Percentiles rank a stretch among this genome's conserved stretches.
These are phyloP conservation scores for Geotrichum candidum DNA, from an alignment of 1,139 yeast genomes.

Conservation along the genomic window DNA sequence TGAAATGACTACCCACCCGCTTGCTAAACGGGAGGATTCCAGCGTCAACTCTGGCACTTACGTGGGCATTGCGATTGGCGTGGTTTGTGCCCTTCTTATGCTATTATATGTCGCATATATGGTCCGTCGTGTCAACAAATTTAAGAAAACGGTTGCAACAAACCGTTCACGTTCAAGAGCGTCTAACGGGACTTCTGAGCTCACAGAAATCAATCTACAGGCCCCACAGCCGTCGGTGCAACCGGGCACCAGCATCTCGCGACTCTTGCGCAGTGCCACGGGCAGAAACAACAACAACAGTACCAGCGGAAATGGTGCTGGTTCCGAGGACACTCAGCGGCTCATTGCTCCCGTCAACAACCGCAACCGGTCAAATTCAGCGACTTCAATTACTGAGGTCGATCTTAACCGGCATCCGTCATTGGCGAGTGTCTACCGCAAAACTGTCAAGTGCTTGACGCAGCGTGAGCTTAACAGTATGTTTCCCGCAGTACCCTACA, in stretches of 20 bases:
- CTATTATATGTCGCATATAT: not conserved
- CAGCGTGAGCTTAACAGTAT: constrained; percentile 14
- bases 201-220: not conserved
- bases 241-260: not conserved
- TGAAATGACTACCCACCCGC: not conserved
- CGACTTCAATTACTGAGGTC: not conserved
- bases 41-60: constrained; percentile 1
- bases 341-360: constrained; percentile 3
- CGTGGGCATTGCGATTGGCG: constrained; percentile 4
- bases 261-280: not conserved
- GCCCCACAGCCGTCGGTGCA: not conserved
- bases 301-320: not conserved
- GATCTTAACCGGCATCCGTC: constrained; percentile 14
- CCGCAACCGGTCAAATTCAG: constrained; percentile 1
- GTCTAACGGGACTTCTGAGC: not conserved
- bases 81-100: not conserved
- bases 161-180: not conserved
- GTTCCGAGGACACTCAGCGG: constrained; percentile 10
- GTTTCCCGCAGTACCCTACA: constrained; percentile 14
- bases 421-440: constrained; percentile 9
- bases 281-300: not conserved
- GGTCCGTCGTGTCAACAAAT: not conserved
- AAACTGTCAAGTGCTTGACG: constrained; percentile 12
- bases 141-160: not conserved
- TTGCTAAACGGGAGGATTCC: not conserved